A percentile compares a stretch with the other conserved stretches of the same genome.
Evolutionary conservation across 495 filamentous ascomycete genomes (phyloP).

Genomic region (Endocarpon pusillum): DNA sequence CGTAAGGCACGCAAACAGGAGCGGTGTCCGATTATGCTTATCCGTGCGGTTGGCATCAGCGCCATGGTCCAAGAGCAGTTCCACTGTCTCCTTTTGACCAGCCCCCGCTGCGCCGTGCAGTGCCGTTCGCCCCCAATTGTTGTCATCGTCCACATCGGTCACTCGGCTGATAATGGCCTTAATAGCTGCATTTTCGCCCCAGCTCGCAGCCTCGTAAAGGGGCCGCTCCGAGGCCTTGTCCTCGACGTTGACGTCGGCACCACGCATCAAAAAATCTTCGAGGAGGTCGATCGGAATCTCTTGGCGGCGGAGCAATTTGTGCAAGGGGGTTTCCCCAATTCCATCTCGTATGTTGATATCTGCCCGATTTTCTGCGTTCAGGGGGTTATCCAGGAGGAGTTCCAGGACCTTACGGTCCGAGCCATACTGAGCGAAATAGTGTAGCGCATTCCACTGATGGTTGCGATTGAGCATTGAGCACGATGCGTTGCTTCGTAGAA

Average conservation of each 20-base stretch:
- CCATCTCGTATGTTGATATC: conserved; percentile 3
- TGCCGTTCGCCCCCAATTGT: conserved; percentile 13
- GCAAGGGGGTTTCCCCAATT: conserved; percentile 3
- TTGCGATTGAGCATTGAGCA: conserved; percentile 1
- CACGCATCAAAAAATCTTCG: conserved; percentile 2
- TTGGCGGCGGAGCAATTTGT: conserved; percentile 2
- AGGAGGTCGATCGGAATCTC: conserved; percentile 3
- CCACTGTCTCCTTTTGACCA: conserved; percentile 9
- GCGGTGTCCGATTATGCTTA: conserved; percentile 5
- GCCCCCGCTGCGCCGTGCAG: conserved; percentile 16
- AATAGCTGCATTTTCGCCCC: conserved; percentile 5
- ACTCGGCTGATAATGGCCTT: conserved; percentile 2
- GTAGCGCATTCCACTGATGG: conserved; percentile 6
- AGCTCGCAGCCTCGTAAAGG: conserved; percentile 5
- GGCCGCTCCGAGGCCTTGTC: conserved; percentile 4
- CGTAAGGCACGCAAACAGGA: too few relatives aligned
- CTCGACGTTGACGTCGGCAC: conserved; percentile 4
- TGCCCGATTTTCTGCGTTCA: conserved; percentile 2
- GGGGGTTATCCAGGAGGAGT: conserved; percentile 4
- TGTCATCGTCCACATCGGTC: conserved; percentile 6
- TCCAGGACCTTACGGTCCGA: conserved; percentile 5
- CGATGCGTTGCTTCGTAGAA: conserved; percentile 4
- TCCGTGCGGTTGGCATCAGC: conserved; percentile 15
- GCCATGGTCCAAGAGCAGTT: conserved; percentile 12
- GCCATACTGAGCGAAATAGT: conserved; percentile 4